phyloP scores from a whole-genome alignment of 345 rosid species.

The Aurinia saxatilis region DNA sequence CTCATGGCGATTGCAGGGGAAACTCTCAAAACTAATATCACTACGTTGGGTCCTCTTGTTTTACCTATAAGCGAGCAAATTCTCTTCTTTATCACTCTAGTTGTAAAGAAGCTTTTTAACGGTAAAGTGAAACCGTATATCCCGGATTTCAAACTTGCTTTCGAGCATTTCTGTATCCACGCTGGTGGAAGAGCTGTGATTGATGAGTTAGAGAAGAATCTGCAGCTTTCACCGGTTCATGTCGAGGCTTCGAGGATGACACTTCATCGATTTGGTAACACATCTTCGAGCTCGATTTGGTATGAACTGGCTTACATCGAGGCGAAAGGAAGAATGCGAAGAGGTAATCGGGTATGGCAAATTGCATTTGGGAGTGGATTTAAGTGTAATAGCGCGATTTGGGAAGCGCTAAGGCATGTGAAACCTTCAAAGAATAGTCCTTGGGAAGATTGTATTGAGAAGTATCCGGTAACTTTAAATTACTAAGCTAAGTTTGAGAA shows the following conservation, averaged over 20 bases:
- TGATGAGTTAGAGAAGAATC: constrained; percentile 43
- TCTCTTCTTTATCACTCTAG: constrained; percentile 33
- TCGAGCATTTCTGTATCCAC: constrained; percentile 49
- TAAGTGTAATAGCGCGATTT: constrained; percentile 42
- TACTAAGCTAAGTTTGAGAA: constrained; percentile 11
- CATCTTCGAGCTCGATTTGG: constrained; percentile 43
- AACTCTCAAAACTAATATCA: constrained; percentile 41
- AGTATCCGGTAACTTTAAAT: constrained; percentile 36
- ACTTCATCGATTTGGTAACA: constrained; percentile 43
- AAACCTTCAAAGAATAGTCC: constrained; percentile 28
- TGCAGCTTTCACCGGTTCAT: constrained; percentile 36
- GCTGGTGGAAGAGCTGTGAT: constrained; percentile 52
- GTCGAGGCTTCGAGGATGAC: constrained; percentile 48
- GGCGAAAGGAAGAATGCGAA: constrained; percentile 37
- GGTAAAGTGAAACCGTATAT: constrained; percentile 33
- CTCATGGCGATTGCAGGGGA: constrained; percentile 43
- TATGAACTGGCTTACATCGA: constrained; percentile 40
- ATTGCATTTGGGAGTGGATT: constrained; percentile 38
- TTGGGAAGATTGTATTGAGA: constrained; percentile 38
- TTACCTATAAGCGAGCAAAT: constrained; percentile 39
- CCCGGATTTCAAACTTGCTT: constrained; percentile 44
- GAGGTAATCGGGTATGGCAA: constrained; percentile 38
- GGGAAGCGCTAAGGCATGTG: constrained; percentile 35
- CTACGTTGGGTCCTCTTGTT: constrained; percentile 40
- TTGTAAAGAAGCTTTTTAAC: constrained; percentile 31